Evolutionary conservation across 257 asterid species (phyloP).

Genomic region (Nicotiana paniculata): DNA sequence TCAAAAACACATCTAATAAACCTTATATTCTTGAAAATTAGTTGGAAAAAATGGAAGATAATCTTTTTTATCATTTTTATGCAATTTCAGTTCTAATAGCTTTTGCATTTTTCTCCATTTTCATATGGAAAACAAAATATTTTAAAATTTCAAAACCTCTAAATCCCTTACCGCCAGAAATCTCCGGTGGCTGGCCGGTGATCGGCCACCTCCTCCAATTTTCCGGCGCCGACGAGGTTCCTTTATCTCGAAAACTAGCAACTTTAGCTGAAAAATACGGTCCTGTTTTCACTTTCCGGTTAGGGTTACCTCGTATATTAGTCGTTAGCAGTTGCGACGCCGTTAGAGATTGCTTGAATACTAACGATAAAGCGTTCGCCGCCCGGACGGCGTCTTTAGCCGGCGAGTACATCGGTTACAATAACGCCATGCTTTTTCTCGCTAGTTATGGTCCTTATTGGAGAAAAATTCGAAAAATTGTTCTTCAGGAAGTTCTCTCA

Average conservation of each 20-base stretch:
- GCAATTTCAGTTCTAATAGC: background rate
- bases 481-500: constrained; percentile 4
- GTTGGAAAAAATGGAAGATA: background rate
- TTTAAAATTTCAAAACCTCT: background rate
- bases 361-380: constrained; percentile 1
- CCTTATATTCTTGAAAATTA: background rate
- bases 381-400: constrained; percentile 13
- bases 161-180: background rate
- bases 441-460: constrained; percentile 20
- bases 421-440: constrained; percentile 14
- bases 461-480: constrained; percentile 12
- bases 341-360: constrained; percentile 14
- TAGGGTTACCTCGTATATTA: constrained; percentile 7
- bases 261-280: constrained; percentile 18
- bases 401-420: constrained; percentile 3
- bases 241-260: background rate
- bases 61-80: background rate
- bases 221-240: background rate
- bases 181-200: constrained; percentile 18
- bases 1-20: no score
- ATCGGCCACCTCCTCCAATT: constrained; percentile 19
- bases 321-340: constrained; percentile 10
- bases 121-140: background rate
- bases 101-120: background rate
- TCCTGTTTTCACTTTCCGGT: constrained; percentile 16